Evolutionary conservation across 140 eudicot genomes (phyloP).

Genomic region (Artemisia princeps): DNA sequence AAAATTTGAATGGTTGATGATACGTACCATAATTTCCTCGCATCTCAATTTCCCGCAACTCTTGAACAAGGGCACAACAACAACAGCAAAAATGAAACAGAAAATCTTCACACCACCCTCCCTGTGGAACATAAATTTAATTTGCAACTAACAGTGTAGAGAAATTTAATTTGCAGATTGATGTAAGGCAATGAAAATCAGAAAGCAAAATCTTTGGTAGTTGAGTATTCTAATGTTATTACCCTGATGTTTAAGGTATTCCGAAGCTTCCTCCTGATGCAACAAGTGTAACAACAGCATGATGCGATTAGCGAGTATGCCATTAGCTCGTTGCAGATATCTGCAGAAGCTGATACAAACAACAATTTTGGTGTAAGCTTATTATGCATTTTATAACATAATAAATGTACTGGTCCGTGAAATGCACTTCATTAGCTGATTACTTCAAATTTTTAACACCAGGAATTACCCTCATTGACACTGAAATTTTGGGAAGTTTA

Average conservation of each 20-base stretch:
- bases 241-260: conserved; percentile 62
- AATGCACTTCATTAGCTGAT: too few species aligned
- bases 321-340: conserved; percentile 78
- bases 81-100: conserved; percentile 90
- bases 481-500: too few species aligned
- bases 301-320: conserved; percentile 89
- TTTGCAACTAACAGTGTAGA: too few species aligned
- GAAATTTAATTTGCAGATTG: too few species aligned
- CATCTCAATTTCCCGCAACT: conserved; percentile 75
- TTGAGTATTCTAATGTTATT: conserved; percentile 20
- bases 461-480: too few species aligned
- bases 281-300: conserved; percentile 95
- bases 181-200: background rate
- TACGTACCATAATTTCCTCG: conserved; percentile 68
- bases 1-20: background rate
- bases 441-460: too few species aligned
- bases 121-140: conserved; percentile 33
- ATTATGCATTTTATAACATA: background rate
- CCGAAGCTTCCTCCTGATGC: conserved; percentile 83
- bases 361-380: background rate
- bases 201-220: too few species aligned
- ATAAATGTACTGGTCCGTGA: too few species aligned
- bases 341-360: conserved; percentile 63
- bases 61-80: conserved; percentile 96
- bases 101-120: conserved; percentile 78